Conservation (phyloP, 768 basidiomycete species). For the Amanita subjunquillea region DNA sequence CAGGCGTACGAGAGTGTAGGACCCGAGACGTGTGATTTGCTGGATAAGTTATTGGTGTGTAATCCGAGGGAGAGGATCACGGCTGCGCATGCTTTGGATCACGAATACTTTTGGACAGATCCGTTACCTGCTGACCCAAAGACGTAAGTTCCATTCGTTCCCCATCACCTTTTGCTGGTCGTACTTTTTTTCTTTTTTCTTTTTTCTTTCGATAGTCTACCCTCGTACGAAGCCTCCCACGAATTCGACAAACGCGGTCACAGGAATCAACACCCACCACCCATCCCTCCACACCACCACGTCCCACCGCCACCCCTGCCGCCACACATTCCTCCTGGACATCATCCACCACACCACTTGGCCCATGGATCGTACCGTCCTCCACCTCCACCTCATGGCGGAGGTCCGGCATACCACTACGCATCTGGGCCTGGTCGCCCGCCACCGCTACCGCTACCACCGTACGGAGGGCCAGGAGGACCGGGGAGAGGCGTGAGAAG, state of each 20-base stretch:
- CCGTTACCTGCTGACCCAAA: constrained; percentile 82
- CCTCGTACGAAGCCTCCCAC: constrained; percentile 73
- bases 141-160: constrained; percentile 34
- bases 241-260: constrained; percentile 73
- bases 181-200: neutral
- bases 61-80: constrained; percentile 81
- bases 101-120: constrained; percentile 91
- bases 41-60: constrained; percentile 74
- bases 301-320: constrained; percentile 9
- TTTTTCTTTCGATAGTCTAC: constrained; percentile 34
- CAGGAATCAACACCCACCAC: constrained; percentile 24
- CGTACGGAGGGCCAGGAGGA: constrained; percentile 2
- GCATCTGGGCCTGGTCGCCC: constrained; percentile 4
- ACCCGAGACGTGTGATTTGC: constrained; percentile 65
- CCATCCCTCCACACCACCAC: constrained; percentile 11
- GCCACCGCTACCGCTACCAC: constrained; percentile 8
- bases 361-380: constrained; percentile 14
- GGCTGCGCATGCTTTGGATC: constrained; percentile 78
- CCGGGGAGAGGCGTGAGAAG: constrained; percentile 7
- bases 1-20: constrained; percentile 55
- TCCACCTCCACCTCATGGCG: neutral
- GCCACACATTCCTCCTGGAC: constrained; percentile 10
- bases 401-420: constrained; percentile 9
- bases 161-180: neutral
- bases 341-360: constrained; percentile 10